These are phyloP conservation scores for Debaryomyces castellii DNA, from an alignment of 805 yeast species.

Conservation along the genomic window DNA sequence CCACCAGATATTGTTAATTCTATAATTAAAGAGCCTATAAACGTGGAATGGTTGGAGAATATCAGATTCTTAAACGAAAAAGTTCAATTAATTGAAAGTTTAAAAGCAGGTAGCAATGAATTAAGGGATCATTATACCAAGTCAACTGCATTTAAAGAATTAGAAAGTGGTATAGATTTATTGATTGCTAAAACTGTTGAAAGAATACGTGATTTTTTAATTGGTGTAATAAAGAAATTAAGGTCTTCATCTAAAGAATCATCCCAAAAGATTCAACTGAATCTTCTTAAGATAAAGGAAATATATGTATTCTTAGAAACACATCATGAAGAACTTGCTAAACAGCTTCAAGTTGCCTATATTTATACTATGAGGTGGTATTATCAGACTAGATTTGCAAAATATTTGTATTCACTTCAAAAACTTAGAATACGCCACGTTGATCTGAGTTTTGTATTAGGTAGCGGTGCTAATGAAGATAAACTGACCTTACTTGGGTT, in stretches of 20 bases:
- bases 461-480: conserved; percentile 34
- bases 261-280: conserved; percentile 73
- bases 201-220: conserved; percentile 68
- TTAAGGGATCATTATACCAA: conserved; percentile 17
- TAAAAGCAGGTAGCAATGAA: conserved; percentile 4
- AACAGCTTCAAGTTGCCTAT: conserved; percentile 77
- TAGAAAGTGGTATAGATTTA: conserved; percentile 42
- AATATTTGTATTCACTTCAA: conserved; percentile 72
- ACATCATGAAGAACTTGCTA: conserved; percentile 62
- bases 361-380: conserved; percentile 92
- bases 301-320: conserved; percentile 55
- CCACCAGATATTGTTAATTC: conserved; percentile 70
- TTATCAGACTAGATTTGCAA: conserved; percentile 72
- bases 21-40: conserved; percentile 57
- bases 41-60: conserved; percentile 65
- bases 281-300: conserved; percentile 61
- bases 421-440: conserved; percentile 55
- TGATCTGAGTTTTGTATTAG: conserved; percentile 58
- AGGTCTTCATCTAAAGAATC: conserved; percentile 59
- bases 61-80: conserved; percentile 59
- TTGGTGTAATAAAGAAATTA: conserved; percentile 62
- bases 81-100: conserved; percentile 45
- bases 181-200: conserved; percentile 67
- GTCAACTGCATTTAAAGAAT: conserved; percentile 25
- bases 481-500: conserved; percentile 18